phyloP scores from a whole-genome alignment of 2,329 filamentous ascomycete species.

The Gnomoniopsis smithogilvyi region DNA sequence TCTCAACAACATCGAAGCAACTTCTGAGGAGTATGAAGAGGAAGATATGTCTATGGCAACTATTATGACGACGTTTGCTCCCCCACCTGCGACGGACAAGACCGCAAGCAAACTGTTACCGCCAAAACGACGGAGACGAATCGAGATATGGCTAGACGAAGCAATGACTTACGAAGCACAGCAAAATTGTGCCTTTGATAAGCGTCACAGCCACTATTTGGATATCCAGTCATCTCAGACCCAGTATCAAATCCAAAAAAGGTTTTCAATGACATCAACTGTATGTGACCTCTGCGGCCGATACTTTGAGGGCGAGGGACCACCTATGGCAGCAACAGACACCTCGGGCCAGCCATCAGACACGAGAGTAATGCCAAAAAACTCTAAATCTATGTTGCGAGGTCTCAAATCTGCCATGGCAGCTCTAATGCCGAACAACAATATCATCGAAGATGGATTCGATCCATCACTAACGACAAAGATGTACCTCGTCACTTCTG shows the following conservation, averaged over 20 bases:
- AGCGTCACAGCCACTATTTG: background rate
- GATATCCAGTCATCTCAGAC: background rate
- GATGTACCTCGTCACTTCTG: constrained; percentile 13
- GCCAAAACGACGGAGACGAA: constrained; percentile 3
- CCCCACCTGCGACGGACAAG: background rate
- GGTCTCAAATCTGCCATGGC: constrained; percentile 1
- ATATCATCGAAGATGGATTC: background rate
- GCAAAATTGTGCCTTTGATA: constrained; percentile 5
- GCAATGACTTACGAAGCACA: background rate
- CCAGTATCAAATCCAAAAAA: background rate
- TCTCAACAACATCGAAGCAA: background rate
- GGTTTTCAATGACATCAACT: background rate
- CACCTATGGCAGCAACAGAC: background rate
- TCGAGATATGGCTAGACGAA: constrained; percentile 16
- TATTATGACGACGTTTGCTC: background rate
- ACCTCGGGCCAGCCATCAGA: background rate
- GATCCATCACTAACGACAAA: constrained; percentile 11
- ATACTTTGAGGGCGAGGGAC: background rate
- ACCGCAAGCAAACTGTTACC: constrained; percentile 6
- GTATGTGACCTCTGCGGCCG: constrained; percentile 10
- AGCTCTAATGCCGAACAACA: background rate
- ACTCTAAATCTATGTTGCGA: background rate
- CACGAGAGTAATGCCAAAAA: background rate
- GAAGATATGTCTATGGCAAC: background rate
- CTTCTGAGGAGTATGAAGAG: background rate